Conservation (phyloP, 148 eudicot species). For the Vaccinium myrtillus region DNA sequence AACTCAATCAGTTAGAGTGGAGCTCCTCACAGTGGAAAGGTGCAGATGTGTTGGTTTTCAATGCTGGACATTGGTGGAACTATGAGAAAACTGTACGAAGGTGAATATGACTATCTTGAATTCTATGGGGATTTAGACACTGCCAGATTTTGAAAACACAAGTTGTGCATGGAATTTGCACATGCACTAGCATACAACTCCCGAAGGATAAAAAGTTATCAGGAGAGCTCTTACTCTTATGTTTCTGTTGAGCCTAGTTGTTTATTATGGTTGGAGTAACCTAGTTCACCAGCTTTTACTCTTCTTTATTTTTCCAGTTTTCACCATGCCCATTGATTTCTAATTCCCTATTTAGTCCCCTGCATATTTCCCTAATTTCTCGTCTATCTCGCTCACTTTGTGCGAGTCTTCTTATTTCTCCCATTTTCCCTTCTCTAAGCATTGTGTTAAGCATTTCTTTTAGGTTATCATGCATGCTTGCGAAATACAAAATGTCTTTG, state of each 20-base stretch:
- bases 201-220: not conserved
- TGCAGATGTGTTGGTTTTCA: constrained; percentile 75
- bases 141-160: not conserved
- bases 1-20: constrained; percentile 67
- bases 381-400: not conserved
- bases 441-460: not conserved
- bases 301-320: not conserved
- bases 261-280: not conserved
- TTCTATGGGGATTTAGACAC: not conserved
- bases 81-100: constrained; percentile 60
- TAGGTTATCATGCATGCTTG: not conserved
- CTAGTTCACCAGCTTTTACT: not conserved
- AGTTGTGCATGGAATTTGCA: not conserved
- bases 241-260: not conserved
- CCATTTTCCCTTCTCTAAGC: not conserved
- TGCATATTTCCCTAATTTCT: not conserved
- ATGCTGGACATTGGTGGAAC: constrained; percentile 95
- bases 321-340: not conserved
- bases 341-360: not conserved
- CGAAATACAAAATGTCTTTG: not conserved
- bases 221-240: not conserved
- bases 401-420: not conserved
- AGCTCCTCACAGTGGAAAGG: constrained; percentile 60
- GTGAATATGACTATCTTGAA: constrained; percentile 29
- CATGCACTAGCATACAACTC: not conserved